phyloP scores from a whole-genome alignment of 495 filamentous ascomycete genomes.

The Xylaria bambusicola region DNA sequence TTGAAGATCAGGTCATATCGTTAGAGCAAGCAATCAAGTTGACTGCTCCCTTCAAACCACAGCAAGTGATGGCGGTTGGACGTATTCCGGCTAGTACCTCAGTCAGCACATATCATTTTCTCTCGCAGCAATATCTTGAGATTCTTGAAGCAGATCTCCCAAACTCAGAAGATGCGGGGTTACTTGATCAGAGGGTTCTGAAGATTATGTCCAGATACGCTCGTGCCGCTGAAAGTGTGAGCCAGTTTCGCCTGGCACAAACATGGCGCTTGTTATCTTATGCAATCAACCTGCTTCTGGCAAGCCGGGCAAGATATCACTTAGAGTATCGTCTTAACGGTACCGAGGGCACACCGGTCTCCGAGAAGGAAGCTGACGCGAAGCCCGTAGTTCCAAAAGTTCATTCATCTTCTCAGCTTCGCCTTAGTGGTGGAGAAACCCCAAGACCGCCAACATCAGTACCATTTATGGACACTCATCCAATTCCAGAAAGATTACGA shows the following conservation, averaged over 20 bases:
- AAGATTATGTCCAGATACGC: conserved; percentile 65
- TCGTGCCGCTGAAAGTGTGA: conserved; percentile 57
- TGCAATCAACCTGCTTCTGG: conserved; percentile 61
- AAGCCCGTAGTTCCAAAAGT: conserved; percentile 9
- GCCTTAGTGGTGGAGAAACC: conserved; percentile 33
- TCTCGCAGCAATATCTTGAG: conserved; percentile 61
- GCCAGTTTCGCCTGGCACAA: conserved; percentile 66
- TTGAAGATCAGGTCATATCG: conserved; percentile 53
- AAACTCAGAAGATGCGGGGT: conserved; percentile 23
- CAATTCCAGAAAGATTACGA: conserved; percentile 34
- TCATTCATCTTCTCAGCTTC: conserved; percentile 17
- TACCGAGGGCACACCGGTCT: background rate
- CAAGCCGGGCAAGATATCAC: conserved; percentile 59
- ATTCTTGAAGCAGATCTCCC: conserved; percentile 45
- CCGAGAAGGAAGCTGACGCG: background rate
- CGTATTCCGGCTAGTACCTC: conserved; percentile 58
- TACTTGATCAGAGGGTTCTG: conserved; percentile 46
- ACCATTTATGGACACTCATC: conserved; percentile 29
- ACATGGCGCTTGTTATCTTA: conserved; percentile 73
- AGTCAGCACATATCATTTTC: conserved; percentile 56
- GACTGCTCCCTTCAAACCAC: conserved; percentile 53
- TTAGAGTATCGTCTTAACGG: conserved; percentile 40
- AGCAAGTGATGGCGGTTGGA: conserved; percentile 64
- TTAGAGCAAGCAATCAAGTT: conserved; percentile 64
- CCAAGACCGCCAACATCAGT: conserved; percentile 39